Conservation (phyloP, 768 basidiomycete species). For the Russula abietina region DNA sequence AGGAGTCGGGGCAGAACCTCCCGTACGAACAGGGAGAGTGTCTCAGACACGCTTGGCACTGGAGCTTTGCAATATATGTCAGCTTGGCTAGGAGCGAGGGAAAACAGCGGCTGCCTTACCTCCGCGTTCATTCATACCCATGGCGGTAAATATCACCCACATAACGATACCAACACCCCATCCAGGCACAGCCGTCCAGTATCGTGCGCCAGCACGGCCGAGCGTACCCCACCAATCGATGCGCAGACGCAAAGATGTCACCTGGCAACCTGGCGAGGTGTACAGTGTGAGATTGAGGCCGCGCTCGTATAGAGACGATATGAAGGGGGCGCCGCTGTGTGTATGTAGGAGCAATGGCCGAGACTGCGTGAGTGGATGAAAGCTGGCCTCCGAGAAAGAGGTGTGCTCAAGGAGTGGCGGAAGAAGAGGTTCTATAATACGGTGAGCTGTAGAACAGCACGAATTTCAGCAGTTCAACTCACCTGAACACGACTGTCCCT, state of each 20-base stretch:
- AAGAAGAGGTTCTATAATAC: slow-evolving; percentile 44
- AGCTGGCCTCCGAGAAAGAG: slow-evolving; percentile 67
- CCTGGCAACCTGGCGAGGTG: slow-evolving; percentile 51
- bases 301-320: slow-evolving; percentile 31
- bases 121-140: slow-evolving; percentile 33
- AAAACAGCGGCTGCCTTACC: slow-evolving; percentile 20
- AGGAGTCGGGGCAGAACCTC: slow-evolving; percentile 40
- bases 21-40: slow-evolving; percentile 42
- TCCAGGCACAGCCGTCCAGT: slow-evolving; percentile 60
- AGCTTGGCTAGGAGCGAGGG: neutral
- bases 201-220: slow-evolving; percentile 67
- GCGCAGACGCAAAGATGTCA: slow-evolving; percentile 41
- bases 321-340: slow-evolving; percentile 62
- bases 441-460: neutral
- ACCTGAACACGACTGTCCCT: slow-evolving; percentile 31
- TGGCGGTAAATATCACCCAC: slow-evolving; percentile 49
- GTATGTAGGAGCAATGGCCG: slow-evolving; percentile 56
- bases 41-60: slow-evolving; percentile 45
- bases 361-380: slow-evolving; percentile 40
- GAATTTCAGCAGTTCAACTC: neutral
- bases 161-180: slow-evolving; percentile 73
- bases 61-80: slow-evolving; percentile 29
- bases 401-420: slow-evolving; percentile 62
- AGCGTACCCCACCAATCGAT: slow-evolving; percentile 69
- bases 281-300: slow-evolving; percentile 56